Evolutionary conservation across 495 filamentous ascomycete genomes (phyloP).

Genomic region (Sordaria brevicollis): DNA sequence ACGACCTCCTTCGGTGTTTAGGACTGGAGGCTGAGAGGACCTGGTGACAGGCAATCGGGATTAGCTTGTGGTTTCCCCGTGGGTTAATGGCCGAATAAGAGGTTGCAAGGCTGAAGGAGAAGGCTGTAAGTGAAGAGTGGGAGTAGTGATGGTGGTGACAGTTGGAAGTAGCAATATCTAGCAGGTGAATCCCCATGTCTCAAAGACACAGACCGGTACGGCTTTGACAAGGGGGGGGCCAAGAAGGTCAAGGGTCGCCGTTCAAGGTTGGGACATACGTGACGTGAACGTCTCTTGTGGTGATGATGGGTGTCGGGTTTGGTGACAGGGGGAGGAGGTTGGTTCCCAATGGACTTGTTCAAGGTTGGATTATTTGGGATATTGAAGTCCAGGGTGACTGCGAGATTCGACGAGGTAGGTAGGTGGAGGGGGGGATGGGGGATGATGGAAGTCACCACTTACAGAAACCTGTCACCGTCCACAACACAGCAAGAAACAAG

Average conservation of each 20-base stretch:
- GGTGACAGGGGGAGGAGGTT: no score
- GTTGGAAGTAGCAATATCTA: neutral
- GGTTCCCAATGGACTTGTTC: neutral
- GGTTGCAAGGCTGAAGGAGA: neutral
- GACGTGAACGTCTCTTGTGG: neutral
- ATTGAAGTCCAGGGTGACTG: no score
- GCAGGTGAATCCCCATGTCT: neutral
- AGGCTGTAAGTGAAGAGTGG: neutral
- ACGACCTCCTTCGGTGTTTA: neutral
- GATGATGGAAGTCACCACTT: neutral
- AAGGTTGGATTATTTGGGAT: neutral
- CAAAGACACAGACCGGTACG: neutral
- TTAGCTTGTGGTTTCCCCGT: neutral
- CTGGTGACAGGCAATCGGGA: neutral
- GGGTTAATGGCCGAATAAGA: neutral
- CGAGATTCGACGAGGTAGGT: no score
- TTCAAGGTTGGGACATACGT: neutral
- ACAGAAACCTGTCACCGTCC: neutral
- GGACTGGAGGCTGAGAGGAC: neutral
- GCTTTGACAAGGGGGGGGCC: neutral
- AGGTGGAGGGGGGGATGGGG: neutral
- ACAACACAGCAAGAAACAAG: neutral
- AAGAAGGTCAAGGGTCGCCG: neutral
- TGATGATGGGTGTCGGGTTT: neutral
- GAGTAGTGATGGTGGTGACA: neutral